Evolutionary conservation across 2,329 filamentous ascomycete species (phyloP).

Genomic region (Colletotrichum gigasporum): DNA sequence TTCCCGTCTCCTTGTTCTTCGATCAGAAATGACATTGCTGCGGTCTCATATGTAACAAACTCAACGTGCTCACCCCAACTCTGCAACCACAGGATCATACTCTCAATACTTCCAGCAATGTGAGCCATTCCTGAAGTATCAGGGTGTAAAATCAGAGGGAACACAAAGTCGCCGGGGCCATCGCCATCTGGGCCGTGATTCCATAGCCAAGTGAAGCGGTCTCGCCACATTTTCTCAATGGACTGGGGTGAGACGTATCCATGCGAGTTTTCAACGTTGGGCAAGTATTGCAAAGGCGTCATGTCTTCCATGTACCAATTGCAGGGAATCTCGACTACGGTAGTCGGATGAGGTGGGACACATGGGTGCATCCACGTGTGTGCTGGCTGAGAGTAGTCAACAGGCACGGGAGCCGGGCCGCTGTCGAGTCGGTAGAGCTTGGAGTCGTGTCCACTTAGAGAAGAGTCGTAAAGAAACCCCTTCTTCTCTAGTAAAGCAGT

Average conservation of each 20-base stretch:
- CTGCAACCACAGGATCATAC: constrained; percentile 9
- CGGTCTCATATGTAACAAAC: constrained; percentile 5
- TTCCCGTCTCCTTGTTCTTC: neutral
- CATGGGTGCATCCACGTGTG: constrained; percentile 57
- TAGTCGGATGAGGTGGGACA: constrained; percentile 26
- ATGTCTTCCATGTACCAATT: constrained; percentile 61
- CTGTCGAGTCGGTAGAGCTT: constrained; percentile 52
- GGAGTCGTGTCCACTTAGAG: constrained; percentile 55
- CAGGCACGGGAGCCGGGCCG: constrained; percentile 46
- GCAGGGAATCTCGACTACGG: constrained; percentile 54
- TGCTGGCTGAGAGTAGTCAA: constrained; percentile 45
- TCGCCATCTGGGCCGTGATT: constrained; percentile 45
- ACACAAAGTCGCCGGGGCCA: constrained; percentile 50
- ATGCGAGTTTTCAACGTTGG: constrained; percentile 58
- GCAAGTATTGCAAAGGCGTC: constrained; percentile 57
- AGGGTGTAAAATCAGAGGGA: constrained; percentile 64
- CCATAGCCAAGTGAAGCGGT: constrained; percentile 66
- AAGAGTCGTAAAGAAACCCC: constrained; percentile 55
- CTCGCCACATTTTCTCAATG: constrained; percentile 69
- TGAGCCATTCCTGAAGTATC: constrained; percentile 70
- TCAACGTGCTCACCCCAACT: constrained; percentile 1
- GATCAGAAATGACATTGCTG: neutral
- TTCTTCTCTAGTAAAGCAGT: constrained; percentile 53
- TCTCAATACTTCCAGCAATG: constrained; percentile 58
- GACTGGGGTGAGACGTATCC: constrained; percentile 66